Evolutionary conservation across 2,329 filamentous ascomycete species (phyloP).

Genomic region (Cytospora mali): DNA sequence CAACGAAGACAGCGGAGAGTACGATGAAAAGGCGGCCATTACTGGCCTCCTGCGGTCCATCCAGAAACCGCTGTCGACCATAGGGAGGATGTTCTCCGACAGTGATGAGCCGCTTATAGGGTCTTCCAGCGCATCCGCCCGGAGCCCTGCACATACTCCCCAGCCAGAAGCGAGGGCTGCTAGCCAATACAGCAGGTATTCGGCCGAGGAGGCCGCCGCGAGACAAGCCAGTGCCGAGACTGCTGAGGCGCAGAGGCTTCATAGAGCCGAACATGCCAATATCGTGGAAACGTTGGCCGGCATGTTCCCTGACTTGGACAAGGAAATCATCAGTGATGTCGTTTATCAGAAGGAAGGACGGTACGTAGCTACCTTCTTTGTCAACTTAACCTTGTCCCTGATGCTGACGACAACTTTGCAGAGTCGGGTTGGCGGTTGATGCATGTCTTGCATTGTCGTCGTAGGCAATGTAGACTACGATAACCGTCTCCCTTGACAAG

Average conservation of each 20-base stretch:
- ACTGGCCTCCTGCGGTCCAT: slow-evolving; percentile 86
- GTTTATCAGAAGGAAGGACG: slow-evolving; percentile 93
- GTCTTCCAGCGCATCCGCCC: slow-evolving; percentile 38
- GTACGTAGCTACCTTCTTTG: slow-evolving; percentile 59
- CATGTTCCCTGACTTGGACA: slow-evolving; percentile 96
- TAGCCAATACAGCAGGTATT: slow-evolving; percentile 50
- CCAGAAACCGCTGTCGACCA: slow-evolving; percentile 85
- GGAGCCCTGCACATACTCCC: slow-evolving; percentile 42
- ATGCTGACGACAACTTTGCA: slow-evolving; percentile 42
- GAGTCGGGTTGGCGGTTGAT: slow-evolving; percentile 83
- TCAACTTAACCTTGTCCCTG: slow-evolving; percentile 4
- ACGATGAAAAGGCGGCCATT: slow-evolving; percentile 80
- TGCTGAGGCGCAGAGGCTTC: slow-evolving; percentile 82
- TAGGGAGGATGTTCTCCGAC: slow-evolving; percentile 91
- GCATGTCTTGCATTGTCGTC: slow-evolving; percentile 73
- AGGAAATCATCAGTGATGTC: slow-evolving; percentile 94
- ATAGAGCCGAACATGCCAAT: slow-evolving; percentile 82
- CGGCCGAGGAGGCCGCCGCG: slow-evolving; percentile 84
- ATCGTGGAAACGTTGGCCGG: slow-evolving; percentile 91
- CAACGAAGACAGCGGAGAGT: slow-evolving; percentile 52
- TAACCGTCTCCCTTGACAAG: too few relatives aligned
- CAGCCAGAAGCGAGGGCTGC: slow-evolving; percentile 35
- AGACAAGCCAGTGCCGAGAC: slow-evolving; percentile 87
- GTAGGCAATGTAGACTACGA: slow-evolving; percentile 31
- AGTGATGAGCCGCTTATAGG: slow-evolving; percentile 44